These are phyloP conservation scores for Syncephalastrum sp. DNA, from an alignment of 371 early-diverging fungal species.

Conservation along the genomic window DNA sequence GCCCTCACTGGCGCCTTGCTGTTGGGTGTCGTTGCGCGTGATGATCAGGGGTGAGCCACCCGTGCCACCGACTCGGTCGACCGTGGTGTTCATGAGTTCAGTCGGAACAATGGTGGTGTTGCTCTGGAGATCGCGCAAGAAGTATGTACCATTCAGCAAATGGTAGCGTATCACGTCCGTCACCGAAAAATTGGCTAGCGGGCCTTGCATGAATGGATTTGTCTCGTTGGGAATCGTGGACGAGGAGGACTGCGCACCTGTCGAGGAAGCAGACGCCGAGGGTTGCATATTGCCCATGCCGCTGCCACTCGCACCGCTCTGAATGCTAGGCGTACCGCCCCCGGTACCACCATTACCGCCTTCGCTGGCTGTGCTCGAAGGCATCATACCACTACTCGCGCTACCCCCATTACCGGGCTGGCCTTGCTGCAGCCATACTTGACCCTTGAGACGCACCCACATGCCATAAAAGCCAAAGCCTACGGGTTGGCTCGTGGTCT, in stretches of 20 bases:
- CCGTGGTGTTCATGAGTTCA: conserved; percentile 19
- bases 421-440: too few species aligned
- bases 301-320: neutral
- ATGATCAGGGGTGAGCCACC: conserved; percentile 29
- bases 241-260: too few species aligned
- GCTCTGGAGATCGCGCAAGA: conserved; percentile 17
- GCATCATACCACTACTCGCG: neutral
- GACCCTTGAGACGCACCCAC: too few species aligned
- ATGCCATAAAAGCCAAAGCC: too few species aligned
- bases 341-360: neutral
- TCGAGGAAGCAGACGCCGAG: too few species aligned
- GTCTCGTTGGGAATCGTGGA: conserved; percentile 1
- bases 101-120: conserved; percentile 26
- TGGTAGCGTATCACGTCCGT: conserved; percentile 38
- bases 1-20: neutral
- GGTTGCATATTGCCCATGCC: neutral
- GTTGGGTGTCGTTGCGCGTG: conserved; percentile 8
- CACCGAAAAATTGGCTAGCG: conserved; percentile 14
- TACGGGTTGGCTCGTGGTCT: too few species aligned
- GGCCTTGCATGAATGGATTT: conserved; percentile 11
- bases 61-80: neutral
- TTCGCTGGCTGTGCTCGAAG: neutral
- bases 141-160: conserved; percentile 21
- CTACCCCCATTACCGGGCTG: neutral
- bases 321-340: neutral